Conservation (phyloP, 2,329 filamentous ascomycete genomes). For the Aspergillus floridensis region DNA sequence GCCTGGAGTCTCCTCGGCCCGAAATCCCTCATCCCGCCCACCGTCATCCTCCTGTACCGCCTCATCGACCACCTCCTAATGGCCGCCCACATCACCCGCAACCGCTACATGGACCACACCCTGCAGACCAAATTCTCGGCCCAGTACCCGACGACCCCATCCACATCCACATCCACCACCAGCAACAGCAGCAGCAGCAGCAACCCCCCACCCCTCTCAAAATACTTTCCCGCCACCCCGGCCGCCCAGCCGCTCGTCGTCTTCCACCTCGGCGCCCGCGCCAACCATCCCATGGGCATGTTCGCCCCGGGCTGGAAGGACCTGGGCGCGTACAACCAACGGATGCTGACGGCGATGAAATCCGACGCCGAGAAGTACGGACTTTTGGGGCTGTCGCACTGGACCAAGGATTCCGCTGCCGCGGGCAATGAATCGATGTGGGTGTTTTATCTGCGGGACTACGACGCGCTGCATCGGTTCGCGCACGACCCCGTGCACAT, state of each 20-base stretch:
- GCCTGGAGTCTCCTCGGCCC: constrained; percentile 32
- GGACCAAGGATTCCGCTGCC: constrained; percentile 31
- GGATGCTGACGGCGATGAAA: constrained; percentile 28
- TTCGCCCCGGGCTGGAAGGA: constrained; percentile 38
- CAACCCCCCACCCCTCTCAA: constrained; percentile 32
- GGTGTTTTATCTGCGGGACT: constrained; percentile 43
- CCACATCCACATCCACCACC: not conserved
- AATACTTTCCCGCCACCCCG: constrained; percentile 40
- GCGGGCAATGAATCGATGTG: constrained; percentile 36
- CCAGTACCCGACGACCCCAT: constrained; percentile 34
- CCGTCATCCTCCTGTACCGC: constrained; percentile 34
- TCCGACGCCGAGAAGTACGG: constrained; percentile 11
- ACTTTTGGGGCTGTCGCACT: constrained; percentile 22
- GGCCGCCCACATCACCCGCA: constrained; percentile 32
- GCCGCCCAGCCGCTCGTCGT: constrained; percentile 47
- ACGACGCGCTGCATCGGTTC: constrained; percentile 45
- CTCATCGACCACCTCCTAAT: constrained; percentile 35
- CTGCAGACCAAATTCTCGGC: constrained; percentile 37
- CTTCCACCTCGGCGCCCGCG: constrained; percentile 31
- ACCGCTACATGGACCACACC: constrained; percentile 38
- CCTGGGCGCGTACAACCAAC: constrained; percentile 28
- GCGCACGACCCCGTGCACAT: constrained; percentile 43
- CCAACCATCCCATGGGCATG: constrained; percentile 42
- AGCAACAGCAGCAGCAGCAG: no score
- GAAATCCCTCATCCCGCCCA: constrained; percentile 33